Evolutionary conservation across 1,284 basidiomycete species (phyloP).

Genomic region (Ceratobasidium sp.): DNA sequence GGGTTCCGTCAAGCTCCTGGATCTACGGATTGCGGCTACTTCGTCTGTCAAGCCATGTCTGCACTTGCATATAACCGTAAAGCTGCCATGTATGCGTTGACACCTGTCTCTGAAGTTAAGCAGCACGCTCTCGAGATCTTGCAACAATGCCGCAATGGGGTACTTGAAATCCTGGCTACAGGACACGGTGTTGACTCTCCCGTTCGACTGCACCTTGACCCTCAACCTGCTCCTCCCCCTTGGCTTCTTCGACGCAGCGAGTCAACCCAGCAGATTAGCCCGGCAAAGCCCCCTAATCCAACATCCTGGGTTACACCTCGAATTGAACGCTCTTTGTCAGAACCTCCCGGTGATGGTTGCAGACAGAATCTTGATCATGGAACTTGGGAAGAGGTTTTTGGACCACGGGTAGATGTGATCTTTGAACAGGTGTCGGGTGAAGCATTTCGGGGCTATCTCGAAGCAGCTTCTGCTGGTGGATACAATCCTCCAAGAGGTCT

Average conservation of each 20-base stretch:
- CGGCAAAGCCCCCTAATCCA: no score
- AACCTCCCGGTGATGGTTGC: neutral
- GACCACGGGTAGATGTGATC: neutral
- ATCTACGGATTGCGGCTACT: neutral
- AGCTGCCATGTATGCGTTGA: neutral
- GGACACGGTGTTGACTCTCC: neutral
- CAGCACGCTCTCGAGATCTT: neutral
- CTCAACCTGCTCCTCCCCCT: neutral
- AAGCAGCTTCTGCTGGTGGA: neutral
- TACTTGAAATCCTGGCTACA: neutral
- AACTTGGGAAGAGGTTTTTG: neutral
- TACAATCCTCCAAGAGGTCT: neutral
- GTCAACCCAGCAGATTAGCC: no score
- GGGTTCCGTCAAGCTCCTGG: neutral
- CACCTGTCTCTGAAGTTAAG: neutral
- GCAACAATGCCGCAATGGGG: neutral
- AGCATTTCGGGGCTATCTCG: neutral
- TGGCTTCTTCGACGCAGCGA: no score
- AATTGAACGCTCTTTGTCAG: neutral
- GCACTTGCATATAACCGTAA: neutral
- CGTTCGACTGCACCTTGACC: neutral
- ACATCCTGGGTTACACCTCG: neutral
- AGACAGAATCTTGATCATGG: neutral
- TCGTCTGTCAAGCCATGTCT: slow-evolving; percentile 10
- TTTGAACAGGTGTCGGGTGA: neutral